These are phyloP conservation scores for Cystofilobasidium capitatum DNA, from an alignment of 768 basidiomycete genomes.

Conservation along the genomic window DNA sequence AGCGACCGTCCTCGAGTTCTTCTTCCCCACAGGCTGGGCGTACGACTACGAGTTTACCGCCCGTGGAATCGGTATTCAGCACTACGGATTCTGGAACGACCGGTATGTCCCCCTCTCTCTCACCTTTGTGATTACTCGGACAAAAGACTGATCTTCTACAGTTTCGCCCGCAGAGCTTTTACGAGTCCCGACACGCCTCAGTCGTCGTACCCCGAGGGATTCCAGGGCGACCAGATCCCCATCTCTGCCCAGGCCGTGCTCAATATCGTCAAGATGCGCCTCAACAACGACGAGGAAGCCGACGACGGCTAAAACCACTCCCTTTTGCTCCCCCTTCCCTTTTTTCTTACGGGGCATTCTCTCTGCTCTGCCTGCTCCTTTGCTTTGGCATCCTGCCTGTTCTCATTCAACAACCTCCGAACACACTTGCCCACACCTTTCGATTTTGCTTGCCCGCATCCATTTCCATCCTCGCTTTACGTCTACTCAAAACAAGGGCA, in stretches of 20 bases:
- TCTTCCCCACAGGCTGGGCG: constrained; percentile 73
- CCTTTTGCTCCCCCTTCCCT: not conserved
- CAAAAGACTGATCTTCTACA: not conserved
- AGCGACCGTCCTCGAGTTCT: constrained; percentile 86
- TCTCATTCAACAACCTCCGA: not conserved
- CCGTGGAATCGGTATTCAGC: constrained; percentile 51
- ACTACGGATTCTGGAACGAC: constrained; percentile 73
- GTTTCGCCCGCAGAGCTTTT: constrained; percentile 49
- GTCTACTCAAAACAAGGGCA: no score
- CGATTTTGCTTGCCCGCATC: no score
- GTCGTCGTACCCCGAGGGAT: constrained; percentile 71
- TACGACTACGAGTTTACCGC: constrained; percentile 19
- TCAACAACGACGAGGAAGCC: constrained; percentile 24
- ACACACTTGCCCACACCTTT: not conserved
- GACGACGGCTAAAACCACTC: constrained; percentile 9
- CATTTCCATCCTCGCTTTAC: not conserved
- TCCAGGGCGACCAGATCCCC: constrained; percentile 82
- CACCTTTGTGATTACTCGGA: not conserved
- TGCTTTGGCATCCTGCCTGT: not conserved
- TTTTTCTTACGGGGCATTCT: not conserved
- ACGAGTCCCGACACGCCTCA: constrained; percentile 62
- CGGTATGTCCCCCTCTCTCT: constrained; percentile 42
- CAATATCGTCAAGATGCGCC: constrained; percentile 9
- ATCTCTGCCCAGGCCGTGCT: constrained; percentile 59
- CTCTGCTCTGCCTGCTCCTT: not conserved